Base-by-base conservation (phyloP, 768 basidiomycete genomes). In the Pulveroboletus sp. region DNA sequence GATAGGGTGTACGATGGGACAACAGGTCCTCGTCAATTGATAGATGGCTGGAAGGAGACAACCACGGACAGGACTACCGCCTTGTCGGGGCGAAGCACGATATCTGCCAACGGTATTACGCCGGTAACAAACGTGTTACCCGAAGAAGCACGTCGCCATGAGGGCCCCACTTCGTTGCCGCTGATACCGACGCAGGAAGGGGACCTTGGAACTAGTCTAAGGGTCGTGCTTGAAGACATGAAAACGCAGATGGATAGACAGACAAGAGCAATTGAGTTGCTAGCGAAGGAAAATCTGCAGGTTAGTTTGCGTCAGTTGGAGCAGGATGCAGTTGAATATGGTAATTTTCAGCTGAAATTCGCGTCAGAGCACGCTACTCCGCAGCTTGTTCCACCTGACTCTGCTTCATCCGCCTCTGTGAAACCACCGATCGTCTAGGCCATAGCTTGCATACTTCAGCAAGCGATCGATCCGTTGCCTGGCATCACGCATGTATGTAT, bases 211-310 rank as follows among this genome's bases (percentile, higher is more conserved):
- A 52, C 49, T 43, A 65, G 56, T 26, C 45, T 71, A 22, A 67
- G 63, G 46, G 58, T 68, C 22, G 66, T 73, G 53, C 68, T 80
- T 26, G 68, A 63, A 45, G 68, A 72, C 50, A 73, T 80, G 74
- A 77, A 74, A 60, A 55, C 61, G 53, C 73, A 77, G 59, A 74
- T 80, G 55, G 73, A 79, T 43, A 65, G 73, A 59, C 79, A 80
- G 60, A 70, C 72, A 7, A 61, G 67, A 40, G 70, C 72, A 16
- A 68, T 80, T 9, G 68, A 76, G 41, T 49, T 60, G 45, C 54
- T 80, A 26, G 62, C 67, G 13, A 73, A 73, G 54, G 78, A 81
- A 55, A 80, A 80, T 51, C 64, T 65, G 38, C 71, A 74, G 71
- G 79, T 76, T 54, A 30, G 50, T 62, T 45, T 31, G 24, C 17